Evolutionary conservation across 2,329 filamentous ascomycete genomes (phyloP).

Genomic region (Allantophomopsis lycopodina): DNA sequence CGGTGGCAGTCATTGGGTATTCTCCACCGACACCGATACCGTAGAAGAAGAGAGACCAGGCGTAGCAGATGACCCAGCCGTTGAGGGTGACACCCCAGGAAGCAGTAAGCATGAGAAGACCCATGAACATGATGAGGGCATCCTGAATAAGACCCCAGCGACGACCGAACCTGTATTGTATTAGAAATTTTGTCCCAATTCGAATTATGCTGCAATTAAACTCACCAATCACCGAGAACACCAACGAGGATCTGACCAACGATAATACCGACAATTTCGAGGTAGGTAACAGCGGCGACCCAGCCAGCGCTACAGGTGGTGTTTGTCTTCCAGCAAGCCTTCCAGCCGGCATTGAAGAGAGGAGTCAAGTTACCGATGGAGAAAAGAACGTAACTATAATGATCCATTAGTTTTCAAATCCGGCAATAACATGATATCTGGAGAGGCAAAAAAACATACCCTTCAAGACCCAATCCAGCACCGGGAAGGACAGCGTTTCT

Average conservation of each 20-base stretch:
- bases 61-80: constrained; percentile 96
- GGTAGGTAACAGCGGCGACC: constrained; percentile 74
- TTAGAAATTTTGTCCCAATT: background rate
- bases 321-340: constrained; percentile 54
- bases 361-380: constrained; percentile 89
- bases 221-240: constrained; percentile 56
- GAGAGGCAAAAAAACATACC: constrained; percentile 24
- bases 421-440: background rate
- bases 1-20: constrained; percentile 94
- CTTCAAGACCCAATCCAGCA: constrained; percentile 83
- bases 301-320: constrained; percentile 64
- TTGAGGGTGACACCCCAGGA: constrained; percentile 79
- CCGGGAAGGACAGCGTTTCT: constrained; percentile 85
- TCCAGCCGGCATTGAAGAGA: constrained; percentile 65
- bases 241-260: constrained; percentile 83
- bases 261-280: constrained; percentile 92
- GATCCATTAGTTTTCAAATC: background rate
- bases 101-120: constrained; percentile 81
- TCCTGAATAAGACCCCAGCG: constrained; percentile 95
- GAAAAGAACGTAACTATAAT: constrained; percentile 69
- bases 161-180: constrained; percentile 59
- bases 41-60: constrained; percentile 89
- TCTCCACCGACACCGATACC: constrained; percentile 67
- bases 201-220: background rate
- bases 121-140: constrained; percentile 85